Conservation (phyloP, 345 rosid genomes). For the Capsella bursapastoris region DNA sequence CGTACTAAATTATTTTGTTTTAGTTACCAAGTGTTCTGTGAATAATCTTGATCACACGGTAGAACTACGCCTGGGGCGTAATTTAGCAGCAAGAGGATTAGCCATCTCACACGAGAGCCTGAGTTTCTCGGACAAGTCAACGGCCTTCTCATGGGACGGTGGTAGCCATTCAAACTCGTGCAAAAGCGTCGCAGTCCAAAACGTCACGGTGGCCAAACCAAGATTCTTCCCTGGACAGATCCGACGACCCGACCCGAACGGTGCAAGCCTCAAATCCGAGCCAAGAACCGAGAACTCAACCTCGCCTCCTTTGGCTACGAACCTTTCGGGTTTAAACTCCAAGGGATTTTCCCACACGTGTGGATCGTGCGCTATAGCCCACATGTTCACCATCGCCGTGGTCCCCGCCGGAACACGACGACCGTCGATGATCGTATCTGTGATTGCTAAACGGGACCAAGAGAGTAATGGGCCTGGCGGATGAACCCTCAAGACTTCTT, state of each 20-base stretch:
- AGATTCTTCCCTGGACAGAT: slow-evolving; percentile 77
- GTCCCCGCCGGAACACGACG: slow-evolving; percentile 76
- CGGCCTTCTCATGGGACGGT: slow-evolving; percentile 46
- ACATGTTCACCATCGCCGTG: slow-evolving; percentile 96
- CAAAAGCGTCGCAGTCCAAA: slow-evolving; percentile 71
- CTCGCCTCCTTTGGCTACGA: slow-evolving; percentile 49
- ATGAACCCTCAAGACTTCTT: slow-evolving; percentile 79
- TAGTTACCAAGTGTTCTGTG: background rate
- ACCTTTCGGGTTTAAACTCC: slow-evolving; percentile 68
- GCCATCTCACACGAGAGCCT: slow-evolving; percentile 87
- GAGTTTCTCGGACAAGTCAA: slow-evolving; percentile 77
- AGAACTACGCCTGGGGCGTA: slow-evolving; percentile 49
- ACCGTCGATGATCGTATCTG: slow-evolving; percentile 70
- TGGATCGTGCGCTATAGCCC: slow-evolving; percentile 85
- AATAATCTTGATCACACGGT: slow-evolving; percentile 4
- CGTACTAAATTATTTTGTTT: slow-evolving; percentile 6
- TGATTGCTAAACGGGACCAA: slow-evolving; percentile 83
- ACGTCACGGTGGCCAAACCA: slow-evolving; percentile 67
- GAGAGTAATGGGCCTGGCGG: slow-evolving; percentile 96
- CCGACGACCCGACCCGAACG: slow-evolving; percentile 90
- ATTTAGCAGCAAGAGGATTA: slow-evolving; percentile 58
- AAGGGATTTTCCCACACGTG: slow-evolving; percentile 68
- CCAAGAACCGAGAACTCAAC: slow-evolving; percentile 74
- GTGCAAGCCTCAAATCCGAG: slow-evolving; percentile 85
- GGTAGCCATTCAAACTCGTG: slow-evolving; percentile 76